Evolutionary conservation across 1,139 yeast species (phyloP), one percentile per base, ranked within the genome.

Genomic region (Kodamaea alishanica): DNA sequence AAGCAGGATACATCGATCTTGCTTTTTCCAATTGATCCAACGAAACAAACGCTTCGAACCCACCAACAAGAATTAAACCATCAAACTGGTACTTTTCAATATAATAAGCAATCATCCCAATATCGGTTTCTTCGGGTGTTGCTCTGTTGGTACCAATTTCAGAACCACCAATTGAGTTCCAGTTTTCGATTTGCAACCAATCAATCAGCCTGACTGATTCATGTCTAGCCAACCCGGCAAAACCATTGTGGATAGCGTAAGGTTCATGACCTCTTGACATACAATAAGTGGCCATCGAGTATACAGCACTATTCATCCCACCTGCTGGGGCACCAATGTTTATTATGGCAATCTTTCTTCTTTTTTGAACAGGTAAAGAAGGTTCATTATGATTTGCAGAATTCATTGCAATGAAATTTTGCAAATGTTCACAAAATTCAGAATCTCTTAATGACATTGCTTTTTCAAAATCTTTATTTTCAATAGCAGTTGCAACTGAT

Each of bases 311-410:
- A 67, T 92, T 92, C 74, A 92, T 81, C 42, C 96, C 97, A 47
- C 96, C 95, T 10, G 97, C 94, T 29, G 98, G 96, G 1, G 98
- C 98, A 49, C 98, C 98, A 42, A 90, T 84, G 55, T 89, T 89
- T 48, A 92, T 74, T 41, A 92, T 78, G 44, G 95, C 98, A 52
- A 90, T 77, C 47, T 73, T 78, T 51, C 79, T 70, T 49, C 84
- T 70, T 53, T 81, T 67, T 25, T 65, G 70, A 6, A 54, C 62
- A 8, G 89, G 86, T 45, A 84, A 67, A 5, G 60, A 37, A 52
- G 77, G 45, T 56, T 75, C 80, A 55, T 82, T 86, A 56, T 85
- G 92, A 48, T 81, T 80, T 44, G 82, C 75, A 42, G 85, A 75
- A 47, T 36, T 57, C 52, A 86, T 80, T 29, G 87, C 75, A 61